Base-by-base conservation (phyloP, 2,329 filamentous ascomycete genomes). In the Talaromyces funiculosus region DNA sequence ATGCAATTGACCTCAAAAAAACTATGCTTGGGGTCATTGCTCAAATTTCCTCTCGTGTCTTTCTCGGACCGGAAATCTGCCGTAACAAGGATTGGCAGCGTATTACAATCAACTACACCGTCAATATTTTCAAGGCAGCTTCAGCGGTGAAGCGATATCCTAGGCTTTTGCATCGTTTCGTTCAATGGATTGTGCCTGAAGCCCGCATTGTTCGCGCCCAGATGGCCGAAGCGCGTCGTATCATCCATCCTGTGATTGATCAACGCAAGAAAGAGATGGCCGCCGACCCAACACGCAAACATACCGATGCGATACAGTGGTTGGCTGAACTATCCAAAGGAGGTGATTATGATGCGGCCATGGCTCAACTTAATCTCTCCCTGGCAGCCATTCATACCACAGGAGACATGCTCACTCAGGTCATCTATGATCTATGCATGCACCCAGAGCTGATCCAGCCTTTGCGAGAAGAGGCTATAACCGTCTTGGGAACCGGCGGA, bases 181-280 rank as follows among this genome's bases (percentile, higher is more conserved):
- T 72, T 1, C 73, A 78, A 61, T 71, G 75, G 64, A 67, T 78
- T 45, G 62, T 78, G 4, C 77, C 78, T 1, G 68, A 73, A 47
- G 73, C 73, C 24, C 64, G 62, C 26, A 69, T 67, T 7, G 64
- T 76, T 14, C 71, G 75, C 7, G 45, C 63, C 14, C 69, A 75
- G 22, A 67, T 79, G 4, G 64, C 68, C 4, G 71, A 75, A 43
- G 73, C 75, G 2, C 70, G 67, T n/a, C 64, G 64, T 22, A 65
- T 80, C 26, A 68, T 72, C 22, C 45, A 61, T 6, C 64, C 66
- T 37, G 29, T 63, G 5, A 53, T 64, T 6, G 60, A 62, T 18
- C 51, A 62, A n/a, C 61, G 64, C 20, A 26, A 35, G 24, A 42
- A 55, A 12, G 51, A 51, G 10, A 18, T 61, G 5, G n/a, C 5